Percentiles rank a stretch among this genome's conserved stretches.
These are phyloP conservation scores for Balakata baccata DNA, from an alignment of 345 rosid genomes.

Conservation along the genomic window DNA sequence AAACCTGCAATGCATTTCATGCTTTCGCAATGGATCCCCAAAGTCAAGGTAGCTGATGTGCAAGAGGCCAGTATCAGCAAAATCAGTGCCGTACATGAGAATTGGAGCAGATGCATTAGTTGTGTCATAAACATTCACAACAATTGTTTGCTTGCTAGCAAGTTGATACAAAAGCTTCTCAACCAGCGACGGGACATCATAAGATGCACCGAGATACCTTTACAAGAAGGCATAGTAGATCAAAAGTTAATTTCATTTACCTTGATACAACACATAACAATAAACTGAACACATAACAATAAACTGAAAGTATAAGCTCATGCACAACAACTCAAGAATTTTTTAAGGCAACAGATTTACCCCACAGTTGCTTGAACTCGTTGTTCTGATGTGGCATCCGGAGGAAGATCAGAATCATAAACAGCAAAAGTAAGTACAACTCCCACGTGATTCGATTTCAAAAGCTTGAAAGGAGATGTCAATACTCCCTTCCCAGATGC, in stretches of 20 bases:
- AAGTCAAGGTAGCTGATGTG: conserved; percentile 69
- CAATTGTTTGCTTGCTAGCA: conserved; percentile 83
- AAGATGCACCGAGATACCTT: conserved; percentile 94
- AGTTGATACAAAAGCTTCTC: conserved; percentile 95
- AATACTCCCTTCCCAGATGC: conserved; percentile 91
- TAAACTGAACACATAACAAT: background rate
- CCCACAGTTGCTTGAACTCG: conserved; percentile 77
- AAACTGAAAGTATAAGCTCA: background rate
- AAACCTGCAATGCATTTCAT: conserved; percentile 97
- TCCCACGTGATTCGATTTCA: conserved; percentile 87
- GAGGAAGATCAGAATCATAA: conserved; percentile 62
- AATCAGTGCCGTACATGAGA: conserved; percentile 78
- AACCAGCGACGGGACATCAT: conserved; percentile 92
- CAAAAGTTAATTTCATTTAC: conserved; percentile 7
- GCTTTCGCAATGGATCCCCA: conserved; percentile 88
- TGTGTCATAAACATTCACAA: conserved; percentile 86
- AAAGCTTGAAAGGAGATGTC: conserved; percentile 92
- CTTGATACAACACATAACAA: background rate
- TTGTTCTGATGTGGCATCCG: conserved; percentile 64
- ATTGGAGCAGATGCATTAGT: conserved; percentile 63
- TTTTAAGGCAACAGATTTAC: conserved; percentile 37
- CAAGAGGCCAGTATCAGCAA: conserved; percentile 57
- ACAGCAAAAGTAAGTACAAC: conserved; percentile 93
- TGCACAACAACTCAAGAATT: conserved; percentile 12
- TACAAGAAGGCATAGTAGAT: conserved; percentile 14